These are phyloP conservation scores for Phytophthora lateralis DNA, from an alignment of 352 stramenopile species.

Conservation along the genomic window DNA sequence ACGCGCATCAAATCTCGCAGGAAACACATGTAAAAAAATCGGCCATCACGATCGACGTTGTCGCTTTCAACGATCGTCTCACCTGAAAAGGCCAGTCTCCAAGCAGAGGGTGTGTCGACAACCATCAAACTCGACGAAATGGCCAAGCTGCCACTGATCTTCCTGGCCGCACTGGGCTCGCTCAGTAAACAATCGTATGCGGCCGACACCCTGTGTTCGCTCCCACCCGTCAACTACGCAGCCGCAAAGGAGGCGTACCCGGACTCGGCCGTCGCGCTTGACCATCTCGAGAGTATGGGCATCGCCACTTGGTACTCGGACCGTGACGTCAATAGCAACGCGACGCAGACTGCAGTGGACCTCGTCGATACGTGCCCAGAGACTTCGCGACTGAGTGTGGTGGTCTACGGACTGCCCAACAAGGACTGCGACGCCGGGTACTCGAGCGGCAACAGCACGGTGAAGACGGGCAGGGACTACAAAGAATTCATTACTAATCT, in stretches of 20 bases:
- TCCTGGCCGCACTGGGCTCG: conserved; percentile 10
- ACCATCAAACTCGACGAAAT: conserved; percentile 14
- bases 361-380: conserved; percentile 43
- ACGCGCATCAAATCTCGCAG: conserved; percentile 10
- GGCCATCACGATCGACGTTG: conserved; percentile 1
- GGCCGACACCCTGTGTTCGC: conserved; percentile 53
- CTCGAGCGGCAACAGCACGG: conserved; percentile 39
- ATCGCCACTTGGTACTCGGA: conserved; percentile 81
- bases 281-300: conserved; percentile 52
- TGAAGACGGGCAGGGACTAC: conserved; percentile 56
- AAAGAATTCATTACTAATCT: conserved; percentile 52
- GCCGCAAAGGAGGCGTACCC: conserved; percentile 49
- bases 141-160: conserved; percentile 8
- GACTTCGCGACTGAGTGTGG: conserved; percentile 52
- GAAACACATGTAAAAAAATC: conserved; percentile 8
- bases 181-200: neutral
- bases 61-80: conserved; percentile 22
- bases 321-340: conserved; percentile 40
- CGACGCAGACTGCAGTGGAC: conserved; percentile 33
- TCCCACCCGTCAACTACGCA: conserved; percentile 49
- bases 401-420: conserved; percentile 78
- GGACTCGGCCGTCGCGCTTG: conserved; percentile 53
- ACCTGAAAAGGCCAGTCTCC: conserved; percentile 12
- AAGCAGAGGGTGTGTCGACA: conserved; percentile 24
- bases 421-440: conserved; percentile 75